phyloP scores from a whole-genome alignment of 78 protist species.

The Andalucia godoyi region DNA sequence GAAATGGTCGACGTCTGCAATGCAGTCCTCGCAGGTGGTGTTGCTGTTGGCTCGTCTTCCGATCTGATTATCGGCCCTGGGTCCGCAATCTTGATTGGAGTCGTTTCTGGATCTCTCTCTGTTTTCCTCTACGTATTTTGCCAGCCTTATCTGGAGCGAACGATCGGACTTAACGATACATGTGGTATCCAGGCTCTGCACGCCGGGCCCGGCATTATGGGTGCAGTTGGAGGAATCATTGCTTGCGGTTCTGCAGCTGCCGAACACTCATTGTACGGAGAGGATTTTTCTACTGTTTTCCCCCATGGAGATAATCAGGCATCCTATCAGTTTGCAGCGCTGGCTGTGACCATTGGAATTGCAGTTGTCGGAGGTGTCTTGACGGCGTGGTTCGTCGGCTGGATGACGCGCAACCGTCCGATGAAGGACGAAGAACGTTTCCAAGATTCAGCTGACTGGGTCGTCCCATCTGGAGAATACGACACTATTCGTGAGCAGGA shows the following conservation, averaged over 20 bases:
- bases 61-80: conserved; percentile 29
- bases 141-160: conserved; percentile 28
- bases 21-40: conserved; percentile 88
- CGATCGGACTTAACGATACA: conserved; percentile 43
- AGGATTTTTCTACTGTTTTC: too few species aligned
- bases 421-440: too few species aligned
- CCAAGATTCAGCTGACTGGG: too few species aligned
- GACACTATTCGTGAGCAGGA: too few species aligned
- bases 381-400: too few species aligned
- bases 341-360: too few species aligned
- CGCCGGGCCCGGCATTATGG: conserved; percentile 83
- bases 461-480: too few species aligned
- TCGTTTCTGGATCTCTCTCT: conserved; percentile 45
- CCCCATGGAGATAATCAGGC: too few species aligned
- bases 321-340: too few species aligned
- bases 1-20: conserved; percentile 76
- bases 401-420: too few species aligned
- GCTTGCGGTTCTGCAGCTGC: background rate
- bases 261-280: too few species aligned
- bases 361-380: too few species aligned
- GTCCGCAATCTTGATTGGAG: conserved; percentile 60
- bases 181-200: conserved; percentile 78
- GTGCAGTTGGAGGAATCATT: conserved; percentile 9
- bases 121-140: conserved; percentile 58
- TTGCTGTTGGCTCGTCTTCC: conserved; percentile 71